These are phyloP conservation scores for Dryas drummondii DNA, from an alignment of 306 rosid genomes.

Conservation along the genomic window DNA sequence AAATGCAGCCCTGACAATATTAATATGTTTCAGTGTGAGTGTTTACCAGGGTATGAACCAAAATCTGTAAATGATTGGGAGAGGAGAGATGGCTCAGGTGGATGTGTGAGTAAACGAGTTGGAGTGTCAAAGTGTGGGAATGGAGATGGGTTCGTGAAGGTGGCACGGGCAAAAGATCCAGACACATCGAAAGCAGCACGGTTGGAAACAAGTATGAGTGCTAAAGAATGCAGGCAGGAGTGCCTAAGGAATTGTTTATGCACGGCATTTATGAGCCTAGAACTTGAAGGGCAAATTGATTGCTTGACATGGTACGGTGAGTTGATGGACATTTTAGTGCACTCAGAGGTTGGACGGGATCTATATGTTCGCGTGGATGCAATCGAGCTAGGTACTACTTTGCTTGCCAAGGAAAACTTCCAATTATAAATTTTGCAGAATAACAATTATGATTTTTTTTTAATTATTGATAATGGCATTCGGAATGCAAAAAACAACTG, in stretches of 20 bases:
- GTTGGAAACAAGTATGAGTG: slow-evolving; percentile 13
- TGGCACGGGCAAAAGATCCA: slow-evolving; percentile 44
- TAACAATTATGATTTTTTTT: too few relatives aligned
- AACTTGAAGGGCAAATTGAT: slow-evolving; percentile 29
- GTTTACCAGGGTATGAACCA: slow-evolving; percentile 58
- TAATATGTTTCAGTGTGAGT: slow-evolving; percentile 36
- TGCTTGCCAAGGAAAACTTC: not conserved
- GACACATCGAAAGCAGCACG: slow-evolving; percentile 35
- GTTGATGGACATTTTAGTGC: slow-evolving; percentile 42
- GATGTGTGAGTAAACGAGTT: slow-evolving; percentile 47
- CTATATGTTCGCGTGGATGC: slow-evolving; percentile 44
- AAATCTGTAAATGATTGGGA: slow-evolving; percentile 32
- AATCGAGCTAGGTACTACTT: slow-evolving; percentile 14
- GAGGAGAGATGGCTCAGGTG: slow-evolving; percentile 38
- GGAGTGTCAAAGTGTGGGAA: slow-evolving; percentile 23
- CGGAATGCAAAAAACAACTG: too few relatives aligned
- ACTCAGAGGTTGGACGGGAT: slow-evolving; percentile 34
- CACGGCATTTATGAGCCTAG: slow-evolving; percentile 35
- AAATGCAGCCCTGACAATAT: slow-evolving; percentile 41
- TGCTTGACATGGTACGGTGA: slow-evolving; percentile 52
- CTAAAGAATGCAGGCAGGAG: slow-evolving; percentile 30
- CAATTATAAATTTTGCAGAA: not conserved
- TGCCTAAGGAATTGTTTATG: slow-evolving; percentile 57
- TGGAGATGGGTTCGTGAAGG: slow-evolving; percentile 53
- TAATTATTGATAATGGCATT: too few relatives aligned